Conservation (phyloP, 257 asterid genomes). For the Jasminum sambac region DNA sequence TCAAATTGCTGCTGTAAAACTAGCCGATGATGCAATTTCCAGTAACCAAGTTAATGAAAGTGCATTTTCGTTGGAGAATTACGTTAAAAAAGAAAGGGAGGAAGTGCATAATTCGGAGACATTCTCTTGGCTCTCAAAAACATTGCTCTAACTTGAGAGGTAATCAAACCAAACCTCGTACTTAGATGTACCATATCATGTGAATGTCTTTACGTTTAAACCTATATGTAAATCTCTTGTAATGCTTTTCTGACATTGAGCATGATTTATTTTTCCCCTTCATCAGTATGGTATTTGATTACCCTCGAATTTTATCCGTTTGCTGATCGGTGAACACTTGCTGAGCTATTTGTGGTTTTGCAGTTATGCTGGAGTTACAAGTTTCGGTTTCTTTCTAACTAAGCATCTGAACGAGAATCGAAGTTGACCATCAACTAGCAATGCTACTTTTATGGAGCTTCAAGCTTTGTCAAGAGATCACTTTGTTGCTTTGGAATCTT, state of each 20-base stretch:
- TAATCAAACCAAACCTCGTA: neutral
- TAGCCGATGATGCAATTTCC: slow-evolving; percentile 59
- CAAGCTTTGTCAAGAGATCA: neutral
- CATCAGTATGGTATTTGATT: too few species aligned
- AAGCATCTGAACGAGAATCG: neutral
- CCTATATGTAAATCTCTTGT: neutral
- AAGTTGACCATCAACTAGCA: neutral
- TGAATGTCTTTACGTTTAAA: neutral
- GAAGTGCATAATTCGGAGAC: slow-evolving; percentile 56
- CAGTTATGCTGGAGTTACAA: neutral
- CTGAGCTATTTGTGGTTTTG: neutral
- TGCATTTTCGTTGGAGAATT: slow-evolving; percentile 55
- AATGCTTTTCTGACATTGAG: too few species aligned
- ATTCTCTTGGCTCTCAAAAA: slow-evolving; percentile 72
- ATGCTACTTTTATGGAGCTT: neutral
- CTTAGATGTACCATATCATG: neutral
- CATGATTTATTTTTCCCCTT: too few species aligned
- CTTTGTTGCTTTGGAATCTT: neutral
- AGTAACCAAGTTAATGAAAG: slow-evolving; percentile 50
- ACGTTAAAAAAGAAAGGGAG: slow-evolving; percentile 44
- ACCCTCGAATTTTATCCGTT: neutral
- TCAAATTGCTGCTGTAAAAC: slow-evolving; percentile 78
- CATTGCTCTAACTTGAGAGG: slow-evolving; percentile 41
- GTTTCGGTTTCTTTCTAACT: neutral
- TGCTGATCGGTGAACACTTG: too few species aligned